Conservation (phyloP, 257 asterid genomes). For the Ilex asprella region DNA sequence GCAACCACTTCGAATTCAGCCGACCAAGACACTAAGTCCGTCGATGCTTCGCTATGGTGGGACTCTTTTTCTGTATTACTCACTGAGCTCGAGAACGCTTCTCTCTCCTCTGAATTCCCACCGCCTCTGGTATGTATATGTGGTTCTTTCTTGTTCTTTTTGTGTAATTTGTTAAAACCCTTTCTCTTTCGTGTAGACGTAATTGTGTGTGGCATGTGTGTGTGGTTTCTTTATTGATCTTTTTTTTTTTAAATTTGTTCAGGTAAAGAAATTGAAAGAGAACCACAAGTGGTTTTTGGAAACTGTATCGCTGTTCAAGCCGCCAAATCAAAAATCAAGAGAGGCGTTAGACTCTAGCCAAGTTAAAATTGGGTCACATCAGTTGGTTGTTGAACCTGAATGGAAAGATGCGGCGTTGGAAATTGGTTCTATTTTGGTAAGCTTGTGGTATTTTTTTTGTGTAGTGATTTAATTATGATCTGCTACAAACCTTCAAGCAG, state of each 20-base stretch:
- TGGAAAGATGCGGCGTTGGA: conserved; percentile 59
- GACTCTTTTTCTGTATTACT: conserved; percentile 67
- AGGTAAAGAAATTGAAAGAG: conserved; percentile 74
- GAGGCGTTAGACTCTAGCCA: conserved; percentile 61
- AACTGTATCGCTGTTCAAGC: conserved; percentile 47
- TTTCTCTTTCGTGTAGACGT: neutral
- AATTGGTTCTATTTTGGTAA: conserved; percentile 71
- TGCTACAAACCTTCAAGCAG: neutral
- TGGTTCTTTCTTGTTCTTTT: neutral
- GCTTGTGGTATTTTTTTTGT: neutral
- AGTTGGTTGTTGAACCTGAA: conserved; percentile 45
- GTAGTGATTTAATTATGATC: neutral
- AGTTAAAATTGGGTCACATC: conserved; percentile 57
- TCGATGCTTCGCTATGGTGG: conserved; percentile 91
- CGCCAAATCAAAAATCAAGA: conserved; percentile 62
- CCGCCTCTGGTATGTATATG: conserved; percentile 40
- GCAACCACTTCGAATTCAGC: conserved; percentile 31
- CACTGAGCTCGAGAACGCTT: conserved; percentile 61
- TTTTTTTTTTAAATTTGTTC: conserved; percentile 11
- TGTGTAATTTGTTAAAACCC: neutral
- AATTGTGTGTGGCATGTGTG: neutral
- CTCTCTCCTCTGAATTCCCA: conserved; percentile 48
- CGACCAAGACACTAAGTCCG: conserved; percentile 22
- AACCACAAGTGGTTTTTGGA: conserved; percentile 72
- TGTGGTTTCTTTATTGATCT: conserved; percentile 3